Percentiles rank a stretch among this genome's conserved stretches.
phyloP scores from a whole-genome alignment of 345 rosid species.

The Geranium brycei region DNA sequence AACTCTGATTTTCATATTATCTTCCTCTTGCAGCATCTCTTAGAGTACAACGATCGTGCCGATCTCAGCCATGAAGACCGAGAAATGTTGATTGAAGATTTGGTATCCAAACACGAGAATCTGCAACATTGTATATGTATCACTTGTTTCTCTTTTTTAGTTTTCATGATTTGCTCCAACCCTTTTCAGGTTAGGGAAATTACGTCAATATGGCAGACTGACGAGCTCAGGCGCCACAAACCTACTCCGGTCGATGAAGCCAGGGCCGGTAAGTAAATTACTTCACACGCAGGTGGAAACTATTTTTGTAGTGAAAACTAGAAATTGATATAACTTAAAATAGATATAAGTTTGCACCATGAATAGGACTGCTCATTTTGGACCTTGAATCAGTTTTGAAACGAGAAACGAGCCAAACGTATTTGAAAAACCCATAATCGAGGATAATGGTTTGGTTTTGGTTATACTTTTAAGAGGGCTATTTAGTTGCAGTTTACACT shows the following conservation, averaged over 20 bases:
- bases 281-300: too few species aligned
- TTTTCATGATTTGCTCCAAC: constrained; percentile 1
- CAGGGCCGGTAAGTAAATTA: constrained; percentile 50
- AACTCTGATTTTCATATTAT: too few species aligned
- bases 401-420: too few species aligned
- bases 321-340: background rate
- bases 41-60: constrained; percentile 74
- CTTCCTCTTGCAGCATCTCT: constrained; percentile 54
- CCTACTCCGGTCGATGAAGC: constrained; percentile 97
- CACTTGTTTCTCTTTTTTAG: background rate
- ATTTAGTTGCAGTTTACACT: too few species aligned
- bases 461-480: too few species aligned
- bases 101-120: constrained; percentile 35
- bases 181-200: constrained; percentile 66
- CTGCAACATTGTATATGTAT: background rate
- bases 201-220: constrained; percentile 89
- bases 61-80: constrained; percentile 88
- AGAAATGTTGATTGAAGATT: constrained; percentile 83
- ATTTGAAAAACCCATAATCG: too few species aligned
- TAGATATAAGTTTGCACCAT: background rate
- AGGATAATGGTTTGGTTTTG: too few species aligned
- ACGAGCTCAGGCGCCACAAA: constrained; percentile 88
- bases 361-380: too few species aligned
- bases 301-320: background rate
- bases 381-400: too few species aligned